Evolutionary conservation across 108 stramenopile species (phyloP).

Genomic region (Cyclotella sp.): DNA sequence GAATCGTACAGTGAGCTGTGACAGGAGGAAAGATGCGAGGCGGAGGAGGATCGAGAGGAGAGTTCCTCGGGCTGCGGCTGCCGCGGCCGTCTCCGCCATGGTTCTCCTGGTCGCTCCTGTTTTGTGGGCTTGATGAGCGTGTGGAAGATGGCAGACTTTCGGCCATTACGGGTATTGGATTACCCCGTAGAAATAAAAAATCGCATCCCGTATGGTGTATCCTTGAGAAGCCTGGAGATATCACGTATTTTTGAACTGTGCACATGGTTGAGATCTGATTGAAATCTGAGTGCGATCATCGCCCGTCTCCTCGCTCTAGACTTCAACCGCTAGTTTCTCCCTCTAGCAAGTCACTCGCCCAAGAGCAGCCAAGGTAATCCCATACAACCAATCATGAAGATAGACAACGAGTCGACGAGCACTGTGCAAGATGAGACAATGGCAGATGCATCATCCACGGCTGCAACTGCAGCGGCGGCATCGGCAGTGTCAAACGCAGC

Average conservation of each 20-base stretch:
- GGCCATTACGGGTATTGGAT: too few relatives aligned
- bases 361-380: background rate
- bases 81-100: background rate
- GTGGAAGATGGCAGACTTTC: too few relatives aligned
- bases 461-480: background rate
- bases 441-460: background rate
- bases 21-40: slow-evolving; percentile 72
- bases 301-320: too few relatives aligned
- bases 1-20: slow-evolving; percentile 78
- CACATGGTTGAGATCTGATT: too few relatives aligned
- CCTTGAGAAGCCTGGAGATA: too few relatives aligned
- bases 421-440: background rate
- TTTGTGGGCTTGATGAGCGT: background rate
- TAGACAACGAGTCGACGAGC: background rate
- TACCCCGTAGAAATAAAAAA: too few relatives aligned
- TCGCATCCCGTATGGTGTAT: too few relatives aligned
- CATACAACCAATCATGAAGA: slow-evolving; percentile 11
- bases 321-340: too few relatives aligned
- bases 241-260: too few relatives aligned
- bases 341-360: too few relatives aligned
- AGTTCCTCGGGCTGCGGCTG: slow-evolving; percentile 68
- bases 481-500: background rate
- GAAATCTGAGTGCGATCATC: too few relatives aligned
- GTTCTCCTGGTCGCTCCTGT: background rate
- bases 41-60: slow-evolving; percentile 64